These are phyloP conservation scores for Fusarium odoratissimum DNA, from an alignment of 2,329 filamentous ascomycete species.

Conservation along the genomic window DNA sequence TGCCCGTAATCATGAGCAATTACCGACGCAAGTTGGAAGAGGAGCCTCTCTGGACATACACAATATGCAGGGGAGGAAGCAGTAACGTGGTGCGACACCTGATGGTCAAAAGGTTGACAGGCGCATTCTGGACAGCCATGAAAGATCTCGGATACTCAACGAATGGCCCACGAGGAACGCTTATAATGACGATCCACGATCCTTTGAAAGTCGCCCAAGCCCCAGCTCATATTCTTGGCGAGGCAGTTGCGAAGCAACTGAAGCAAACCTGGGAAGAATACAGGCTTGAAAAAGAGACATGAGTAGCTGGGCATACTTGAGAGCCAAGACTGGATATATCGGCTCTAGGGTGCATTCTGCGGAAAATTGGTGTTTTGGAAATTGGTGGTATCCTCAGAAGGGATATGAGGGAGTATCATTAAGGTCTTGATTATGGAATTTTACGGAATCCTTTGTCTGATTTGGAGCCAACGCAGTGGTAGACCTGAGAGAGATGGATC, in stretches of 20 bases:
- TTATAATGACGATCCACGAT: constrained; percentile 30
- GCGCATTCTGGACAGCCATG: constrained; percentile 45
- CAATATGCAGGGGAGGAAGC: constrained; percentile 19
- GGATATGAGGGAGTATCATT: neutral
- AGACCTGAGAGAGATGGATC: neutral
- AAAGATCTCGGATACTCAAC: constrained; percentile 43
- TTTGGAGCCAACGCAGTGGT: neutral
- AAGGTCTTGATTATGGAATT: neutral
- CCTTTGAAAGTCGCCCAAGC: constrained; percentile 28
- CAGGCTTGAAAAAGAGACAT: neutral
- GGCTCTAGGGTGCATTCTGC: neutral
- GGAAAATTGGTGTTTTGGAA: neutral
- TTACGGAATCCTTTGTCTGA: neutral
- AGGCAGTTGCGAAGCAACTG: constrained; percentile 37
- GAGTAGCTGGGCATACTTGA: neutral
- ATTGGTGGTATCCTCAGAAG: neutral
- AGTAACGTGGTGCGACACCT: constrained; percentile 44
- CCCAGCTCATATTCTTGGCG: constrained; percentile 40
- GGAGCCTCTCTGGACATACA: constrained; percentile 50
- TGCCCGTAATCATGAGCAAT: constrained; percentile 38
- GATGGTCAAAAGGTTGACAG: constrained; percentile 42
- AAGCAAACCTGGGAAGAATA: constrained; percentile 30
- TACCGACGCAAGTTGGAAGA: constrained; percentile 44
- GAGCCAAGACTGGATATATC: neutral
- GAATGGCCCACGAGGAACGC: constrained; percentile 31